Conservation (phyloP, 2,329 filamentous ascomycete genomes). For the Apiospora aurea region DNA sequence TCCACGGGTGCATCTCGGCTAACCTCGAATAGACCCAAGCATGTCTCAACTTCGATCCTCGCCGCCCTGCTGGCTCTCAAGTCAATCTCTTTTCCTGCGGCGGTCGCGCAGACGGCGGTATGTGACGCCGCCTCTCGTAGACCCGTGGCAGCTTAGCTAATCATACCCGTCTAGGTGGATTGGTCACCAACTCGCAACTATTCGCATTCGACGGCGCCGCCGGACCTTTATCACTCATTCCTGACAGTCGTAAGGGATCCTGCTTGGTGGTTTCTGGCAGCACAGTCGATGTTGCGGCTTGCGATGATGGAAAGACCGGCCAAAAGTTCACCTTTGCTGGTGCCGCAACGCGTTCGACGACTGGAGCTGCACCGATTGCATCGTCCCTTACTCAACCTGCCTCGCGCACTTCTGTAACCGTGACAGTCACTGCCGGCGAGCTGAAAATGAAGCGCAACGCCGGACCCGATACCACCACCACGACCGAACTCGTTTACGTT, state of each 20-base stretch:
- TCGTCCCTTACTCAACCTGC: background rate
- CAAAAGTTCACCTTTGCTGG: slow-evolving; percentile 51
- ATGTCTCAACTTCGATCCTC: slow-evolving; percentile 64
- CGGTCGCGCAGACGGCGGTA: slow-evolving; percentile 60
- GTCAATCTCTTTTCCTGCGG: slow-evolving; percentile 66
- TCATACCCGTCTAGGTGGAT: slow-evolving; percentile 45
- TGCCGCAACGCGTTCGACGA: slow-evolving; percentile 18
- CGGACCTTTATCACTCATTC: slow-evolving; percentile 52
- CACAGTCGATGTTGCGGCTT: slow-evolving; percentile 52
- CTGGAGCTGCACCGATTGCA: background rate
- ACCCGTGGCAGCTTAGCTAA: slow-evolving; percentile 24
- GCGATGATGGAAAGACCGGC: slow-evolving; percentile 46
- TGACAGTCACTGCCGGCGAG: slow-evolving; percentile 20
- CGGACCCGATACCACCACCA: slow-evolving; percentile 20
- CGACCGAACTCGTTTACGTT: slow-evolving; percentile 16
- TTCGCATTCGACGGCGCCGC: slow-evolving; percentile 54
- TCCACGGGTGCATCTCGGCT: background rate
- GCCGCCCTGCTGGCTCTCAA: slow-evolving; percentile 57
- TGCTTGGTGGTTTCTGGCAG: slow-evolving; percentile 55
- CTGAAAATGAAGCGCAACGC: background rate
- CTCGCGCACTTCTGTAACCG: slow-evolving; percentile 19
- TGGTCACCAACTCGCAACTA: slow-evolving; percentile 59
- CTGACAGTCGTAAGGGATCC: slow-evolving; percentile 52
- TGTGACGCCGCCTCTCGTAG: slow-evolving; percentile 28
- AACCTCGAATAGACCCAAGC: slow-evolving; percentile 54